Conservation (phyloP, 345 rosid species). For the Firmiana major region DNA sequence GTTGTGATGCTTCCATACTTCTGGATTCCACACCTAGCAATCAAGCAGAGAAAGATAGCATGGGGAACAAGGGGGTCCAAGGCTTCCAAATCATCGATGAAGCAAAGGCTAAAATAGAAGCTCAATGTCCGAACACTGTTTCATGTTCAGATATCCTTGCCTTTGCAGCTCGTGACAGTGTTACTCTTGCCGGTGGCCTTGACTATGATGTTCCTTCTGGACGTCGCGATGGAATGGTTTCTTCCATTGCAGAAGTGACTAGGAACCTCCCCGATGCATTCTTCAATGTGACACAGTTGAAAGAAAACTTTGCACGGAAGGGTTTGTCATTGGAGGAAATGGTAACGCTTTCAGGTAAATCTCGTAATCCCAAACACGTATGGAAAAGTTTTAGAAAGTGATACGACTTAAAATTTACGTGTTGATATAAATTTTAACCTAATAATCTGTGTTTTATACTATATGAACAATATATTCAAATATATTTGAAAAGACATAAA, state of each 20-base stretch:
- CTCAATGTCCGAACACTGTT: constrained; percentile 33
- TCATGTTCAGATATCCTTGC: constrained; percentile 44
- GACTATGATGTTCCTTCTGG: neutral
- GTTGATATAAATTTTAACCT: too few relatives aligned
- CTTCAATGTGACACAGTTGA: neutral
- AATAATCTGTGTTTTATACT: too few relatives aligned
- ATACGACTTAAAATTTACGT: too few relatives aligned
- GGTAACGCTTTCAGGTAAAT: constrained; percentile 29
- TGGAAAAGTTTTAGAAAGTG: too few relatives aligned
- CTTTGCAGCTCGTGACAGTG: constrained; percentile 36
- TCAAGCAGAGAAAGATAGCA: constrained; percentile 24
- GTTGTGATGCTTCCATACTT: constrained; percentile 72
- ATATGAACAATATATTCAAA: too few relatives aligned
- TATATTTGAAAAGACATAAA: too few relatives aligned
- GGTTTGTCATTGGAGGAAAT: neutral
- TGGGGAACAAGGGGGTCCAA: neutral
- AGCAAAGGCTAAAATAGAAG: constrained; percentile 35
- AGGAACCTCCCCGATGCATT: neutral
- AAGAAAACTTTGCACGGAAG: neutral
- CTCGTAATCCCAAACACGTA: too few relatives aligned
- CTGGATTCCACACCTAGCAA: constrained; percentile 36
- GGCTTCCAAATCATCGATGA: constrained; percentile 39
- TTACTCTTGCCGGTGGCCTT: neutral
- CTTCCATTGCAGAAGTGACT: neutral
- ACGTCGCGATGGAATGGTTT: neutral